Base-by-base conservation (phyloP, 2,329 filamentous ascomycete species). In the Fusarium sublunatum region DNA sequence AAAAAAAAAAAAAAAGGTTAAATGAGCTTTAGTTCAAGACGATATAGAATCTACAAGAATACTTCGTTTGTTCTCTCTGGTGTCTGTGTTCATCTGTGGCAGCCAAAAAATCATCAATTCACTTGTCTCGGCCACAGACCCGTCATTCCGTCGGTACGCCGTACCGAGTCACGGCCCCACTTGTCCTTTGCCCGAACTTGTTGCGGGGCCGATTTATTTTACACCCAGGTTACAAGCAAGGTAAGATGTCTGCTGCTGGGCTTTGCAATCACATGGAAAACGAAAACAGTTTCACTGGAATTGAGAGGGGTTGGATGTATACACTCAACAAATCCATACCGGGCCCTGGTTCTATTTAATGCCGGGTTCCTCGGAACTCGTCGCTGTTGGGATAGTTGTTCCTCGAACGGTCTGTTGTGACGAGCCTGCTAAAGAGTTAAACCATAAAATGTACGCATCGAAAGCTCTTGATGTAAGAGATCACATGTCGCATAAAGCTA, bases 361-460 rank as follows among this genome's bases (percentile, higher is more conserved):
- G 5, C 12, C 34, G 42, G 36, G 15, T 13, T 2, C 22, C 12
- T 43, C 43, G 42, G 51, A 39, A 54, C 24, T 32, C 41, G 34
- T 12, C 26, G 29, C 25, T 45, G 25, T 25, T 58, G 34, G 39
- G 26, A 26, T 29, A 25, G 35, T 19, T 19, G 19, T 19, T 19
- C 19, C 19, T 19, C 19, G 19, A 19, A 19, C 19, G 19, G 19
- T 19, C 19, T 19, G 19, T 19, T 19, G 19, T 19, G 19, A 19
- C 19, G 19, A 19, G 19, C 19, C 19, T 19, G 19, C 19, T 19
- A 19, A 32, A 51, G 7, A 36, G 41, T 41, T 46, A 36, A 38
- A 54, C 31, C 43, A 32, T 48, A 34, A 42, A 64, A 50, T 48
- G 47, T 32, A 59, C 63, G 57, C 48, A 42, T 57, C 49, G 49